These are phyloP conservation scores for Stagonosporopsis cucurbitacearum DNA, from an alignment of 2,329 filamentous ascomycete species.

Conservation along the genomic window DNA sequence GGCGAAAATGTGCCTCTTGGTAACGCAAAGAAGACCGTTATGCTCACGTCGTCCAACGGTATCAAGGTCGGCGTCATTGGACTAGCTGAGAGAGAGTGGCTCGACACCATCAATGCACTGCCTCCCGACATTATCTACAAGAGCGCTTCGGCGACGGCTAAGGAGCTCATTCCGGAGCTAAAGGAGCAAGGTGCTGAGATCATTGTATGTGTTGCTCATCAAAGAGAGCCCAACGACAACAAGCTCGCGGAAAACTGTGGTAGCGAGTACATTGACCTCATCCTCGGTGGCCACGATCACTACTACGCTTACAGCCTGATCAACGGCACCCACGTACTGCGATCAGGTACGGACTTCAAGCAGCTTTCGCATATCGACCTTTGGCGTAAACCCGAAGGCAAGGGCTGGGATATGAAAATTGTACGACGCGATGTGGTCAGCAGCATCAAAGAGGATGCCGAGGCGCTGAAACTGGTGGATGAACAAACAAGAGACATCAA, in stretches of 20 bases:
- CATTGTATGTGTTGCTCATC: conserved; percentile 81
- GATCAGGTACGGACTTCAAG: conserved; percentile 90
- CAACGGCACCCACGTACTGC: conserved; percentile 82
- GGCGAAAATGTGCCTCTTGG: conserved; percentile 77
- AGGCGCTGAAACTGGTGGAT: conserved; percentile 68
- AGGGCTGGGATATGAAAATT: conserved; percentile 80
- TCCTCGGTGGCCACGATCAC: conserved; percentile 89
- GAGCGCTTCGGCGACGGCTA: conserved; percentile 77
- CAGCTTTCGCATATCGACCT: conserved; percentile 88
- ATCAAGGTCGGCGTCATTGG: conserved; percentile 87
- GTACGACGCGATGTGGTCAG: conserved; percentile 75
- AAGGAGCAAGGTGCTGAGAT: conserved; percentile 81
- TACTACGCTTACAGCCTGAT: conserved; percentile 80
- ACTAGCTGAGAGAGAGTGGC: conserved; percentile 84
- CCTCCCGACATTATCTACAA: conserved; percentile 83
- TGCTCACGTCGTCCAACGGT: conserved; percentile 81
- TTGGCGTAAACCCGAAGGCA: conserved; percentile 61
- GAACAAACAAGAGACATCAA: conserved; percentile 76
- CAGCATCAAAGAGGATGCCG: conserved; percentile 67
- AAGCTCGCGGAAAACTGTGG: conserved; percentile 78
- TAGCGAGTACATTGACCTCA: conserved; percentile 78
- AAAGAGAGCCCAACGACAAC: conserved; percentile 86
- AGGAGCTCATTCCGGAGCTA: conserved; percentile 74
- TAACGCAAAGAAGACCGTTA: conserved; percentile 74
- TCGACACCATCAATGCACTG: conserved; percentile 85